Evolutionary conservation across 164 flowering plant species (phyloP).

Genomic region (Vitis rupestris): DNA sequence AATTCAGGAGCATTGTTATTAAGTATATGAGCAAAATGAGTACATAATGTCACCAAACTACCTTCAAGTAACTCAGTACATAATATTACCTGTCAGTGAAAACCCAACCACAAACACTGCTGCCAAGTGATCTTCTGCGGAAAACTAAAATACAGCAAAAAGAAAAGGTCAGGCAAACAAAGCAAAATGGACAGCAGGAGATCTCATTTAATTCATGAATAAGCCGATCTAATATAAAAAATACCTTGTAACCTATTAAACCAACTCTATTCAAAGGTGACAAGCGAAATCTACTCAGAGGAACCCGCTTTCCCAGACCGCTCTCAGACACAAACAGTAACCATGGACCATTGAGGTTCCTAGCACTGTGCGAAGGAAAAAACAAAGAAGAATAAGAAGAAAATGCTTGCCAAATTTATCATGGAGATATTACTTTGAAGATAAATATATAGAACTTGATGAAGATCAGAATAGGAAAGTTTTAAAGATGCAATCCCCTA

Average conservation of each 20-base stretch:
- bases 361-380: conserved; percentile 29
- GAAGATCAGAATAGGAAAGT: too few relatives aligned
- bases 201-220: neutral
- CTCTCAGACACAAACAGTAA: conserved; percentile 81
- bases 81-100: conserved; percentile 57
- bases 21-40: neutral
- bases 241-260: conserved; percentile 83
- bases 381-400: neutral
- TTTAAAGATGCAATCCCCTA: too few relatives aligned
- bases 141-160: conserved; percentile 40
- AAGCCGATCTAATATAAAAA: neutral
- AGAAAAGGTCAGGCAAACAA: neutral
- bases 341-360: conserved; percentile 66
- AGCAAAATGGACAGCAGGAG: neutral
- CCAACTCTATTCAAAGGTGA: conserved; percentile 78
- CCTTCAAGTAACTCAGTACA: neutral
- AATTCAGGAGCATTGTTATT: neutral
- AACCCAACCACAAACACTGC: conserved; percentile 90
- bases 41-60: neutral
- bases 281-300: conserved; percentile 67
- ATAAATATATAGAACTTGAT: too few relatives aligned
- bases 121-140: conserved; percentile 67
- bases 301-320: conserved; percentile 94
- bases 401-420: neutral
- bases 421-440: too few relatives aligned